Evolutionary conservation across 768 basidiomycete species (phyloP), one percentile per base, ranked within the genome.

Genomic region (Heimioporus sp.): DNA sequence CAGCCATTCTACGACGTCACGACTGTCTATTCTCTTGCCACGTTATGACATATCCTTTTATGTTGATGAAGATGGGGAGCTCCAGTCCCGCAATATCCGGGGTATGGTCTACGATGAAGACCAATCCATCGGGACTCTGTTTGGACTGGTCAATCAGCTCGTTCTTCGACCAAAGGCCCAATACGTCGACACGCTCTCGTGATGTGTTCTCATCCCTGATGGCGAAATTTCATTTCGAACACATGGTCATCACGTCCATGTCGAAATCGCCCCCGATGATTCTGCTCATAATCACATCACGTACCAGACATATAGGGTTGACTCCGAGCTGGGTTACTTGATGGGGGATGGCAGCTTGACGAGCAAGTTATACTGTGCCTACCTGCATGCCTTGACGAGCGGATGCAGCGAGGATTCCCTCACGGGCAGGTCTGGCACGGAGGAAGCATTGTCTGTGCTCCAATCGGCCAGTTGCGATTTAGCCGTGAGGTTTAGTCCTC

Each of bases 341-440:
- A 42, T 31, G 4, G 24, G 24, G 7, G 40, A 37, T 7, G 19
- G 31, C 13, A 17, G 47, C 6, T 41, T 73, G 42, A 57, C 54
- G 1, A 65, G 59, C 49, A 59, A 59, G 43, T 58, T 78, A 11
- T 77, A 66, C 53, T 66, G 64, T 40, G 65, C 72, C 1, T 75
- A 77, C 47, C 64, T 81, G 10, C 79, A 81, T 43, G 73, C 75
- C n/a, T 50, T 77, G 8, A 78, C 72, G 2, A 72, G 71, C 15
- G 53, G 56, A 17, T 68, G 69, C 36, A 61, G 75, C n/a, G 64
- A 66, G 4, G 79, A 80, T 54, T 75, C 76, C 1, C 64, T 80
- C 35, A 75, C 73, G 0, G 54, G 50, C 43, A 55, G 38, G 20
- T 51, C n/a, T 21, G 47, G 49, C 6, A 48, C 47, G 16, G 47